Evolutionary conservation across 176 grass and related monocot species (phyloP).

Genomic region (Thinopyrum elongatum): DNA sequence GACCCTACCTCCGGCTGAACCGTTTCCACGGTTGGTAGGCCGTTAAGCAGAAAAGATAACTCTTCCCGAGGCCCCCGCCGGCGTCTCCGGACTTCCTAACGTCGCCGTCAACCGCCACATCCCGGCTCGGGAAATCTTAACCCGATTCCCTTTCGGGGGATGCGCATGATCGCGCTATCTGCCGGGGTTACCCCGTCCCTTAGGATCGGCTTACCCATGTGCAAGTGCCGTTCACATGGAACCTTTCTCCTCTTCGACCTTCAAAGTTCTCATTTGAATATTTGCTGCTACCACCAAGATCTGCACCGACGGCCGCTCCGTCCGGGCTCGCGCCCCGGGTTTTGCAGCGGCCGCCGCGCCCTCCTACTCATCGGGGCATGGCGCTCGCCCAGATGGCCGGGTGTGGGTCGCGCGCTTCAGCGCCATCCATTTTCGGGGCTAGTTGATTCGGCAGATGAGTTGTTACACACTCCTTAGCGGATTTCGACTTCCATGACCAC

Average conservation of each 20-base stretch:
- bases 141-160: constrained; percentile 45
- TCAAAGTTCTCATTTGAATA: constrained; percentile 92
- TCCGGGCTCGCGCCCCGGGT: constrained; percentile 61
- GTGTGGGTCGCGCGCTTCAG: constrained; percentile 60
- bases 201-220: constrained; percentile 81
- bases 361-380: constrained; percentile 69
- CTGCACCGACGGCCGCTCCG: constrained; percentile 57
- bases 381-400: constrained; percentile 34
- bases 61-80: constrained; percentile 67
- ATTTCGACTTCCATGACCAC: constrained; percentile 65
- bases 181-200: constrained; percentile 53
- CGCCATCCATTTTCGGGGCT: constrained; percentile 69
- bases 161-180: constrained; percentile 33
- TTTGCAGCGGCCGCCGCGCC: constrained; percentile 60
- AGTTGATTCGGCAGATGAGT: constrained; percentile 84
- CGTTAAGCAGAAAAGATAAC: constrained; percentile 88
- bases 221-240: constrained; percentile 81
- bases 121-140: constrained; percentile 54
- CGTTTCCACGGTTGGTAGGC: constrained; percentile 21
- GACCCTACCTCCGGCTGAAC: constrained; percentile 59
- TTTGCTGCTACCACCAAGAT: constrained; percentile 90
- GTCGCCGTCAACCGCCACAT: constrained; percentile 53
- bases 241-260: constrained; percentile 84
- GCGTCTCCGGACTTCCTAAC: constrained; percentile 61
- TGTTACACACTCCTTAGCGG: constrained; percentile 75